A percentile compares a stretch with the other conserved stretches of the same genome.
Conservation (phyloP, 345 rosid genomes). For the Streptanthus diversifolius region DNA sequence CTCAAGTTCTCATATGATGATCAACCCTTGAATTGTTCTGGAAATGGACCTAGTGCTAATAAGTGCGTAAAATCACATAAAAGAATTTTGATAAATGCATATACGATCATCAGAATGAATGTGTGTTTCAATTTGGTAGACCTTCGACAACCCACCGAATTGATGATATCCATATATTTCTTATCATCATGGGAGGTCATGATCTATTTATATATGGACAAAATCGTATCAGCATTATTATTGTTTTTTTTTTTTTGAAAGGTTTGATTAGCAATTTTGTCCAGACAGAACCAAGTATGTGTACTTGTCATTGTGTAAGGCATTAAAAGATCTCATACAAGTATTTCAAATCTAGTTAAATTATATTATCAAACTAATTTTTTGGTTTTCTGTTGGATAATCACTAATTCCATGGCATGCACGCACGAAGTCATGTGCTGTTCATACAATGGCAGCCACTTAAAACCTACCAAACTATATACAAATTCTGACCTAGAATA, state of each 20-base stretch:
- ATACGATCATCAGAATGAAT: constrained; percentile 17
- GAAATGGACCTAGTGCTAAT: not conserved
- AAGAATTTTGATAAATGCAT: constrained; percentile 1
- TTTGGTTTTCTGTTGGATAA: not conserved
- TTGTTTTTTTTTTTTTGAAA: not conserved
- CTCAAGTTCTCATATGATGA: too few relatives aligned
- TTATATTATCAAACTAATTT: not conserved
- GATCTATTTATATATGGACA: constrained; percentile 14
- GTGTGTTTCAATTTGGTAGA: constrained; percentile 14
- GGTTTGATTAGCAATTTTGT: constrained; percentile 18
- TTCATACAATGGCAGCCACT: constrained; percentile 8
- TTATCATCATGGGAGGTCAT: constrained; percentile 31
- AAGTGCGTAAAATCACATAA: not conserved
- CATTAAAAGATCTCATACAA: constrained; percentile 10
- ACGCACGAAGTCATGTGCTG: constrained; percentile 26
- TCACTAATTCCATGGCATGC: constrained; percentile 7
- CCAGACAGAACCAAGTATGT: constrained; percentile 10
- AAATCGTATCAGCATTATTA: constrained; percentile 1
- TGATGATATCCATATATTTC: constrained; percentile 30
- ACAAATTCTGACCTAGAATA: not conserved
- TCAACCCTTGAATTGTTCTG: not conserved
- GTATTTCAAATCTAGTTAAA: not conserved
- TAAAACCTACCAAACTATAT: not conserved
- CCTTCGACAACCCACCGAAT: constrained; percentile 13
- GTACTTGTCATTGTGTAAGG: constrained; percentile 16